Evolutionary conservation across 495 filamentous ascomycete species (phyloP), one percentile per base, ranked within the genome.

Genomic region (Apodospora peruviana): DNA sequence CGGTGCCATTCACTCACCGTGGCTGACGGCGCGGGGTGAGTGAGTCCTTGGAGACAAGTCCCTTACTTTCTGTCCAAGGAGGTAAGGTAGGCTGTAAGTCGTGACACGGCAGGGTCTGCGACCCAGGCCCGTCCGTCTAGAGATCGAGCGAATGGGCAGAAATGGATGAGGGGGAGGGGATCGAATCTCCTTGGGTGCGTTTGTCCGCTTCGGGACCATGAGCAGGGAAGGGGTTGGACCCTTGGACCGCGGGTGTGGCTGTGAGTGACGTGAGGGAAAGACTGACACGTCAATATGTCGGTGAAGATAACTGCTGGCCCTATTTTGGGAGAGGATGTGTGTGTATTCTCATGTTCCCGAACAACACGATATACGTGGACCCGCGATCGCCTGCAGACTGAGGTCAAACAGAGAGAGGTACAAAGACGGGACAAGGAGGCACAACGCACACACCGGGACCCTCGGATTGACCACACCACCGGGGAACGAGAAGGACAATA

Each of bases 261-360:
- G 39, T 40, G 24, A 48, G 50, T 52, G 56, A 55, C 52, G 50
- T 53, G 46, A 55, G 39, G 43, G 36, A 32, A 29, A 16, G 39
- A 24, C 47, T 51, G 62, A 65, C 59, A 63, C 62, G 57, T 61
- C 57, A 61, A 62, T 54, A 51, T 61, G 62, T 65, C 60, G 57
- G 59, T 63, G 59, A 51, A 23, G 34, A 38, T 34, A 18, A n/a
- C n/a, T n/a, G 25, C 29, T 43, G n/a, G 21, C 19, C 43, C 43
- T 55, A 49, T 51, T 49, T 21, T 43, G 43, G 52, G 27, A 32
- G 27, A 32, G 27, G 14, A 14, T 7, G 27, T 7, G 27, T 32
- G 14, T 14, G 27, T 32, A 32, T 32, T 7, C 14, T 32, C 7
- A 32, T 32, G 24, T 35, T 45, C 53, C 43, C 51, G 46, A 24